phyloP scores from a whole-genome alignment of 2,329 filamentous ascomycete genomes.

The Daldinia sp. region DNA sequence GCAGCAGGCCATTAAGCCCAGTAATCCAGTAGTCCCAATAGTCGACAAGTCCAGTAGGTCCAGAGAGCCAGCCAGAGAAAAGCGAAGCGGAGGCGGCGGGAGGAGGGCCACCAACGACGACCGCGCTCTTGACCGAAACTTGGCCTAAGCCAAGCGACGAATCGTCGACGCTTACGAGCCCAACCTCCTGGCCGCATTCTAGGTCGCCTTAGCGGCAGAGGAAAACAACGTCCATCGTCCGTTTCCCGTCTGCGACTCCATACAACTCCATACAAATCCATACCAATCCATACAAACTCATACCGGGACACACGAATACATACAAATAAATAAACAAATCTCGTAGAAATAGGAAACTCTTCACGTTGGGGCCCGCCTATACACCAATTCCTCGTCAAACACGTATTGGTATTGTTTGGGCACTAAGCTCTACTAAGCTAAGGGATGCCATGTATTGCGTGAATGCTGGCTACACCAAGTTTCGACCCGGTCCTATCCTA shows the following conservation, averaged over 20 bases:
- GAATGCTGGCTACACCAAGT: slow-evolving; percentile 36
- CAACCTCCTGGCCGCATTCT: slow-evolving; percentile 36
- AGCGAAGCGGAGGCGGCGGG: slow-evolving; percentile 8
- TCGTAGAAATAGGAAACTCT: slow-evolving; percentile 2
- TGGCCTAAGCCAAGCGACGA: slow-evolving; percentile 22
- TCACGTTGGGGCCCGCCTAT: slow-evolving; percentile 16
- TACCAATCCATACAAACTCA: too few species aligned
- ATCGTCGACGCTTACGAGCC: slow-evolving; percentile 31
- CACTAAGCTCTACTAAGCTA: slow-evolving; percentile 20
- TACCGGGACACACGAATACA: slow-evolving; percentile 2
- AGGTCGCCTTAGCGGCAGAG: slow-evolving; percentile 32
- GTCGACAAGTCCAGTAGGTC: too few species aligned
- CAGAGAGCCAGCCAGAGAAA: background rate
- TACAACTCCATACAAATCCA: background rate
- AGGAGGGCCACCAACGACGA: slow-evolving; percentile 31
- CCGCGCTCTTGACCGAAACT: slow-evolving; percentile 35
- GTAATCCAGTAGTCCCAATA: too few species aligned
- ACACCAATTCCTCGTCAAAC: slow-evolving; percentile 11
- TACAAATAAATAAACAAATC: slow-evolving; percentile 34
- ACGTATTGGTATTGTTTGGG: slow-evolving; percentile 14
- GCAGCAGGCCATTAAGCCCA: too few species aligned
- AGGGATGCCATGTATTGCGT: slow-evolving; percentile 32
- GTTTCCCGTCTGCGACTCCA: slow-evolving; percentile 27
- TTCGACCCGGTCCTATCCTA: slow-evolving; percentile 25
- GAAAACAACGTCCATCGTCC: slow-evolving; percentile 32